Base-by-base conservation (phyloP, 495 filamentous ascomycete genomes). In the Aspergillus haitiensis region DNA sequence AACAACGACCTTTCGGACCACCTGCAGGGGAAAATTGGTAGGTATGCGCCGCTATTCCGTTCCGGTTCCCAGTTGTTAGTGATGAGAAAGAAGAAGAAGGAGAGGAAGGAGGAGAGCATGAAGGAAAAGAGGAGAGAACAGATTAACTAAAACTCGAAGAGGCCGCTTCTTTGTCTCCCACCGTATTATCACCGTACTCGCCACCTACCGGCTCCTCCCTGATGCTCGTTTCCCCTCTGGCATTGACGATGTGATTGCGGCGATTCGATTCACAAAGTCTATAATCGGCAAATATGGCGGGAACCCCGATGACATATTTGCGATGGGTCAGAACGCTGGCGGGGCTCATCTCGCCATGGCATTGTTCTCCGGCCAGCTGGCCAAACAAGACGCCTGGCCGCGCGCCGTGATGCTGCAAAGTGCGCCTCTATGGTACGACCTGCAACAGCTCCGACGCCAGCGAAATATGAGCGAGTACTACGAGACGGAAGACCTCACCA, bases 261-360 rank as follows among this genome's bases (percentile, higher is more conserved):
- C 53, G 12, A 34, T 56, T 7, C 16, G 18, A 21, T 45, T 34
- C 18, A 40, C 32, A 3, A 31, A 42, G 10, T 18, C n/a, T 7
- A 16, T 13, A 9, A 44, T 44, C 13, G 16, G 10, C 4, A 21
- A 13, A n/a, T 56, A 56, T 31, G 37, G 37, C 0, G 53, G 53
- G 2, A 37, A 56, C n/a, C 53, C 35, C 1, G 32, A 42, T 12
- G 32, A 40, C 12, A 45, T 56, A 2, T 56, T 44, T 12, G 35
- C 39, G 5, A 15, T 56, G 13, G 53, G 53, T 11, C 53, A 56
- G 32, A 56, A 37, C 15, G 53, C 53, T 10, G 53, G 53, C 8
- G 53, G 53, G 16, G 53, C 35, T 5, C 53, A 44, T 44, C 33
- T 56, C 7, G 53, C 36, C 18, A 56, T 56, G 53, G 53, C 53